Conservation (phyloP, 495 filamentous ascomycete genomes). For the Pseudevernia furfuracea region DNA sequence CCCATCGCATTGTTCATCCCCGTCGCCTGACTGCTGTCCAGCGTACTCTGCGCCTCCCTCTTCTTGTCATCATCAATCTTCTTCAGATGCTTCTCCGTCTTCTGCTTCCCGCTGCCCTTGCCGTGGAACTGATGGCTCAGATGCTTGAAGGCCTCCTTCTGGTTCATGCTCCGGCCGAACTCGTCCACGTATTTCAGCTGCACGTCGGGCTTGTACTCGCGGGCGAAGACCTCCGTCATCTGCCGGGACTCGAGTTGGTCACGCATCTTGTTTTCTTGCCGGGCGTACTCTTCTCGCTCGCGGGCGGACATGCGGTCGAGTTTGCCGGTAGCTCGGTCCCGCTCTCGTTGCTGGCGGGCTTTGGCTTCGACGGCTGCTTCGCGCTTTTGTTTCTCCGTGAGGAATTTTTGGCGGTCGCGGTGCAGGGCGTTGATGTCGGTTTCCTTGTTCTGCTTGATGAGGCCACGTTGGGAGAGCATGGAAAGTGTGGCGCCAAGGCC, state of each 20-base stretch:
- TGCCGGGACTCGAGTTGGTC: conserved; percentile 74
- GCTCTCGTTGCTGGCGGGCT: conserved; percentile 76
- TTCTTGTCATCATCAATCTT: conserved; percentile 95
- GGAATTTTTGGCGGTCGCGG: conserved; percentile 72
- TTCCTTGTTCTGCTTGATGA: conserved; percentile 58
- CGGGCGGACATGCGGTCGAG: conserved; percentile 80
- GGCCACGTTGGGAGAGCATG: conserved; percentile 73
- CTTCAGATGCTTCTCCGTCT: conserved; percentile 94
- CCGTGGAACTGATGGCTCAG: conserved; percentile 96
- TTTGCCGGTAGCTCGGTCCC: conserved; percentile 70
- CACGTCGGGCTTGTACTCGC: conserved; percentile 81
- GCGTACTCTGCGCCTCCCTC: conserved; percentile 65
- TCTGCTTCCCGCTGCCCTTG: conserved; percentile 93
- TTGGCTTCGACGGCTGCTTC: conserved; percentile 69
- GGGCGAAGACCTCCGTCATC: conserved; percentile 74
- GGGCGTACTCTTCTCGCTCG: conserved; percentile 84
- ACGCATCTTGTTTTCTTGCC: conserved; percentile 75
- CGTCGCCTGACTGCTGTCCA: conserved; percentile 74
- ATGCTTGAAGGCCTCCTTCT: conserved; percentile 95
- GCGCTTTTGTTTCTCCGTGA: conserved; percentile 64
- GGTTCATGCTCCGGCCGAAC: conserved; percentile 70
- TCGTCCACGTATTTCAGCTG: conserved; percentile 87
- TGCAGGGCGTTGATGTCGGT: conserved; percentile 58
- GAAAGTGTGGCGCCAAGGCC: conserved; percentile 75
- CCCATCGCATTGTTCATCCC: conserved; percentile 77